A percentile compares a stretch with the other conserved stretches of the same genome.
Evolutionary conservation across 306 rosid species (phyloP).

Genomic region (Quercus cerris): DNA sequence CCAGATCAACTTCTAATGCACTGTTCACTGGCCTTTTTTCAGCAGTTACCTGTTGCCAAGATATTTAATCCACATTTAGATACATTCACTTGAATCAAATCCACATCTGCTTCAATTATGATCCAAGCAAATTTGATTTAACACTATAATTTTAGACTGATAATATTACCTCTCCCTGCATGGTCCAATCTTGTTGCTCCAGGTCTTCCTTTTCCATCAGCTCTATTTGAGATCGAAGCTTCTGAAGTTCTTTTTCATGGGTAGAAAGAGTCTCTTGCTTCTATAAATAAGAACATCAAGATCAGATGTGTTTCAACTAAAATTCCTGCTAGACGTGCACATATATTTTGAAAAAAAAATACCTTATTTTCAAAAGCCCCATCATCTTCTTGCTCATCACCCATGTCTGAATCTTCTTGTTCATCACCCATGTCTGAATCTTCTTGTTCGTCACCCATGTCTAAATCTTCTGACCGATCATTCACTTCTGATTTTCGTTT

Average conservation of each 20-base stretch:
- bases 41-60: conserved; percentile 68
- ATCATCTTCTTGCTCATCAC: conserved; percentile 25
- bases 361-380: conserved; percentile 41
- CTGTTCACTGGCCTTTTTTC: conserved; percentile 80
- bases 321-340: neutral
- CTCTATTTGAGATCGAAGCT: conserved; percentile 59
- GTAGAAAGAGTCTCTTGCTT: conserved; percentile 55
- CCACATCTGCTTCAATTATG: neutral
- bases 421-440: conserved; percentile 28
- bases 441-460: conserved; percentile 27
- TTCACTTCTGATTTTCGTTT: conserved; percentile 35
- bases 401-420: neutral
- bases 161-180: conserved; percentile 86
- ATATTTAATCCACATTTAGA: conserved; percentile 2
- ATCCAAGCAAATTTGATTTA: neutral
- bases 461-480: conserved; percentile 40
- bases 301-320: conserved; percentile 8
- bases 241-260: conserved; percentile 59
- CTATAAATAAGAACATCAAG: conserved; percentile 18
- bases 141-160: neutral
- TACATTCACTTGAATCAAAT: neutral
- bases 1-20: conserved; percentile 84
- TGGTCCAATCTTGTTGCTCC: conserved; percentile 82
- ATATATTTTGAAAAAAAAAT: neutral
- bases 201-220: conserved; percentile 74